Base-by-base conservation (phyloP, 2,329 filamentous ascomycete genomes). In the Colletotrichum sp. region DNA sequence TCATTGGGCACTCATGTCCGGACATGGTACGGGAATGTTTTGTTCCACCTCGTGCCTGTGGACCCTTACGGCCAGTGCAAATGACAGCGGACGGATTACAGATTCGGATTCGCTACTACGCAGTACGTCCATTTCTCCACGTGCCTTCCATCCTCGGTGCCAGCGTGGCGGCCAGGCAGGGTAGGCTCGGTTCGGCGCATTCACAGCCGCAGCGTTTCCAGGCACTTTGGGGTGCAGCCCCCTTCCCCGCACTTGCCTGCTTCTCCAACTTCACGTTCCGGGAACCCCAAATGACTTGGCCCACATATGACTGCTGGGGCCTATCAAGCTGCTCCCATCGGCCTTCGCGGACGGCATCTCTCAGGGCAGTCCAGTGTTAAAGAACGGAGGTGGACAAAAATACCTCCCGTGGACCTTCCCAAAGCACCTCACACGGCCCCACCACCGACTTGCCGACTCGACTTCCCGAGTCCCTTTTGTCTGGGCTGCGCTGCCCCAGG, bases 401-500 rank as follows among this genome's bases (percentile, higher is more conserved):
- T 44, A 39, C 39, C 28, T 69, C 52, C 44, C 44, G 44, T 49
- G 44, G n/a, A 44, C 57, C 71, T 15, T 59, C 64, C 44, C 62
- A 39, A 10, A 52, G 39, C 28, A 30, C 28, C 28, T 30, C 28
- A 32, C 30, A 44, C 57, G 44, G 59, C 59, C 64, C 74, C 74
- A 69, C 64, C 32, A 49, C 57, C 70, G 66, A 69, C 64, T 76
- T 76, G 65, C 74, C 74, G 74, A 76, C 74, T 73, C n/a, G 64
- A 73, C 74, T 76, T 73, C 74, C 73, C 74, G 74, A 76, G 44
- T 69, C 28, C 12, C 52, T 52, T 66, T 71, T 39, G 62, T 75
- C 62, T 67, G 63, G 62, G 21, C 52, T 75, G 52, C 57, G 44
- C 26, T 55, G 57, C 69, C 59, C 30, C 26, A 30, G 21, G 55